Evolutionary conservation across 1,284 basidiomycete species (phyloP).

Genomic region (Irpex lacteus): DNA sequence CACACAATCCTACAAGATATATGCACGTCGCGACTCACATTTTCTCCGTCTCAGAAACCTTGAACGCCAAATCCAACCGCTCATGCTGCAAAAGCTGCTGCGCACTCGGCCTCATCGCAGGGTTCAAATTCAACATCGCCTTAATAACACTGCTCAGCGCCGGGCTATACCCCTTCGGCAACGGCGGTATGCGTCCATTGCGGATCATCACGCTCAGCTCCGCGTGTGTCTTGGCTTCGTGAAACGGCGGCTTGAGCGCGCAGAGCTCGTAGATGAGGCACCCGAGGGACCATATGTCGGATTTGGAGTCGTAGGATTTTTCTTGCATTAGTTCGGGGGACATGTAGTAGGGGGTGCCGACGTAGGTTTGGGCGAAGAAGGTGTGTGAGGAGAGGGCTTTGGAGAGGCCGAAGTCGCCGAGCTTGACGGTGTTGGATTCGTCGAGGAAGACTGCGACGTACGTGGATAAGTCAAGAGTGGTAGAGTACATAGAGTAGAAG

Average conservation of each 20-base stretch:
- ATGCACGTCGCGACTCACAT: too few species aligned
- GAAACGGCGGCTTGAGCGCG: slow-evolving; percentile 86
- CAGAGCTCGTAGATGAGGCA: slow-evolving; percentile 97
- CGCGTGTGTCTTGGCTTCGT: slow-evolving; percentile 85
- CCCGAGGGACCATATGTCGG: slow-evolving; percentile 97
- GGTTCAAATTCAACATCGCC: slow-evolving; percentile 84
- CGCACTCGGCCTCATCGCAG: slow-evolving; percentile 81
- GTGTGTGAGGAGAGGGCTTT: slow-evolving; percentile 85
- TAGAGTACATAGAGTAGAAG: background rate
- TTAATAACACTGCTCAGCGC: slow-evolving; percentile 74
- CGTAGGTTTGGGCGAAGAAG: slow-evolving; percentile 93
- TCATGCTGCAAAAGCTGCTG: slow-evolving; percentile 77
- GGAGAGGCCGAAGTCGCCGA: slow-evolving; percentile 95
- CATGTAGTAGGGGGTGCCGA: slow-evolving; percentile 99
- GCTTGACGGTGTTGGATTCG: slow-evolving; percentile 77
- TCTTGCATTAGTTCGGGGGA: slow-evolving; percentile 96
- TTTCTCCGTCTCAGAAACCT: slow-evolving; percentile 75
- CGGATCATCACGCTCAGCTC: slow-evolving; percentile 83
- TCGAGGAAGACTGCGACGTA: slow-evolving; percentile 74
- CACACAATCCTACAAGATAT: too few species aligned
- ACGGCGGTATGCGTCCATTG: slow-evolving; percentile 84
- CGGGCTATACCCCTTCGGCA: slow-evolving; percentile 81
- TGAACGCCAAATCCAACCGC: slow-evolving; percentile 68
- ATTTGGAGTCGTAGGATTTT: slow-evolving; percentile 95
- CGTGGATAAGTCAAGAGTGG: slow-evolving; percentile 5